phyloP scores from a whole-genome alignment of 345 rosid species.

The Rhodamnia argentea region DNA sequence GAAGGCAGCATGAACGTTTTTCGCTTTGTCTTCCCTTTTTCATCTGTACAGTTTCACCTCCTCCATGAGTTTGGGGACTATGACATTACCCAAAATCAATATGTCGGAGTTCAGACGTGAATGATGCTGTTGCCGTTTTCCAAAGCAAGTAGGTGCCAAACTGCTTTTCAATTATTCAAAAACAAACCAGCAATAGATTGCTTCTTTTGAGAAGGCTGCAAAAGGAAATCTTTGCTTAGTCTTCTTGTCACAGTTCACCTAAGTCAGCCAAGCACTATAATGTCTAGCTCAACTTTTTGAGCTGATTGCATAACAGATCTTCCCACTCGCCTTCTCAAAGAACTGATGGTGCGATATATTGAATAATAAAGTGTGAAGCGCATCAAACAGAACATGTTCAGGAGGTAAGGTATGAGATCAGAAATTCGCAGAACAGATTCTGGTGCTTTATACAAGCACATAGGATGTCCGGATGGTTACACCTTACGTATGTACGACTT shows the following conservation, averaged over 20 bases:
- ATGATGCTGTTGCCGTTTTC: neutral
- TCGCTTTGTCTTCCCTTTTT: neutral
- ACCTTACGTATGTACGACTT: neutral
- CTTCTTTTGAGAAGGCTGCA: neutral
- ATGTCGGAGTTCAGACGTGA: neutral
- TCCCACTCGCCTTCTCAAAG: neutral
- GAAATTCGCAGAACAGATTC: neutral
- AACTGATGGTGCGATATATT: neutral
- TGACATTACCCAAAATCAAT: neutral
- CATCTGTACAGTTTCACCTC: neutral
- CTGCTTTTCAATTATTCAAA: neutral
- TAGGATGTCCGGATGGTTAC: neutral
- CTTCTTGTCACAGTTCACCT: neutral
- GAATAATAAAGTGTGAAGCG: neutral
- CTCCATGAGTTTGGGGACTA: neutral
- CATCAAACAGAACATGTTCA: neutral
- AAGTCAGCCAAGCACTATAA: neutral
- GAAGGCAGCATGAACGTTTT: neutral
- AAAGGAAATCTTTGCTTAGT: neutral
- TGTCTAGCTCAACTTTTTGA: neutral
- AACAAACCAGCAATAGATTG: neutral
- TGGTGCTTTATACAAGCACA: neutral
- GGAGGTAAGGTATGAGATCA: neutral
- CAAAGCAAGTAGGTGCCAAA: neutral
- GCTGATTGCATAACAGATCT: neutral